Evolutionary conservation across 805 yeast genomes (phyloP).

Genomic region (Metschnikowia reukaufii): DNA sequence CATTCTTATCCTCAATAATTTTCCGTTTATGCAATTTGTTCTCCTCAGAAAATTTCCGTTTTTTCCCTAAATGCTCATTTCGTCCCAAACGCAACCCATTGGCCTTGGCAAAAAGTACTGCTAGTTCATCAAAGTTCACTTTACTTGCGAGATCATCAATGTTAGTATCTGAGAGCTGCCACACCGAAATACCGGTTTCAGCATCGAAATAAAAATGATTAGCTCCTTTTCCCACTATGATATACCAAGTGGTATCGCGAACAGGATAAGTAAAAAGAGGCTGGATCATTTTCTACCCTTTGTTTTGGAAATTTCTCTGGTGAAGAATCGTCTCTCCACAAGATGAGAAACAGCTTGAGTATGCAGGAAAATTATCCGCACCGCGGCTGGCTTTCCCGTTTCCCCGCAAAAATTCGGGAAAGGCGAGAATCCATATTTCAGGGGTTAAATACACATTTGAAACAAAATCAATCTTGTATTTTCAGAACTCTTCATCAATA

Average conservation of each 20-base stretch:
- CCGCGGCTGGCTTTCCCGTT: background rate
- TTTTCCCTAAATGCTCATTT: background rate
- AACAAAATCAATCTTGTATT: too few relatives aligned
- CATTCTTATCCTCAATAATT: background rate
- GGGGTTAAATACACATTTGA: background rate
- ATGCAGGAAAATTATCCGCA: background rate
- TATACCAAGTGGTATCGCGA: constrained; percentile 25
- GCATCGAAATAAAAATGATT: constrained; percentile 35
- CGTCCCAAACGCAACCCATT: constrained; percentile 19
- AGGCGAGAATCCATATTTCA: too few relatives aligned
- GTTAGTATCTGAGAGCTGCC: constrained; percentile 35
- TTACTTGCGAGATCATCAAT: constrained; percentile 19
- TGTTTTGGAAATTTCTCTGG: background rate
- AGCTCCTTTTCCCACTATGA: constrained; percentile 28
- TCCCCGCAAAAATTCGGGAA: too few relatives aligned
- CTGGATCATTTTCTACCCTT: constrained; percentile 3
- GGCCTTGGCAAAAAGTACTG: constrained; percentile 28
- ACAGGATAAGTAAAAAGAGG: constrained; percentile 18
- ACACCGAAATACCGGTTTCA: constrained; percentile 23
- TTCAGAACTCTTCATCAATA: too few relatives aligned
- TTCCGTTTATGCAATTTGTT: too few relatives aligned
- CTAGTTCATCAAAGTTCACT: constrained; percentile 33
- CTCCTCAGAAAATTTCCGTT: background rate
- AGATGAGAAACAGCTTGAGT: background rate
- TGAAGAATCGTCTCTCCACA: background rate